These are phyloP conservation scores for Talaromyces thailandensis DNA, from an alignment of 495 filamentous ascomycete genomes.

Conservation along the genomic window DNA sequence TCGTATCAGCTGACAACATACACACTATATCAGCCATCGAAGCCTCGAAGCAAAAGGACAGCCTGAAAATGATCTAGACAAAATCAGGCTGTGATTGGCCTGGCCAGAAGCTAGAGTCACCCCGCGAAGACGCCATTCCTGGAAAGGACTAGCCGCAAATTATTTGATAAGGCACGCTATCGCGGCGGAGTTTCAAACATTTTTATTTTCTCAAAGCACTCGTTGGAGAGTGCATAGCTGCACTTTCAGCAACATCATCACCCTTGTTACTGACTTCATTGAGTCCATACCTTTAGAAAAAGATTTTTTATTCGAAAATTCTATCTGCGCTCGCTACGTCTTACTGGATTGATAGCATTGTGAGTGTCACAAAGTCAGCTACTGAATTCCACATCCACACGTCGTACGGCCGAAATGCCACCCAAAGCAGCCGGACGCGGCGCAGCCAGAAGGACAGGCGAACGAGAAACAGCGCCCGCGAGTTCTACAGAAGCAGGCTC, in stretches of 20 bases:
- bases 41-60: not conserved
- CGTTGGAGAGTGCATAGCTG: not conserved
- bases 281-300: not conserved
- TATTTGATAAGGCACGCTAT: slow-evolving; percentile 1
- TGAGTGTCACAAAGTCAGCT: not conserved
- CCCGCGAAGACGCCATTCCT: not conserved
- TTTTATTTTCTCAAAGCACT: not conserved
- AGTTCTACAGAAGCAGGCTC: not conserved
- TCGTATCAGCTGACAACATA: too few species aligned
- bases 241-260: not conserved
- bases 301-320: not conserved
- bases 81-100: not conserved
- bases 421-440: slow-evolving; percentile 31
- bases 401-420: slow-evolving; percentile 22
- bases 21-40: not conserved
- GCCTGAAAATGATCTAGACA: not conserved
- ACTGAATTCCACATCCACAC: not conserved
- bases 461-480: not conserved
- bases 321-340: not conserved
- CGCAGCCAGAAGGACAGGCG: not conserved
- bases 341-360: not conserved
- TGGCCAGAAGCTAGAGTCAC: not conserved
- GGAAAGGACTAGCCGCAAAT: not conserved
- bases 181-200: not conserved
- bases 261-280: not conserved